These are phyloP conservation scores for Pichia paraexigua DNA, from an alignment of 805 yeast genomes.

Conservation along the genomic window DNA sequence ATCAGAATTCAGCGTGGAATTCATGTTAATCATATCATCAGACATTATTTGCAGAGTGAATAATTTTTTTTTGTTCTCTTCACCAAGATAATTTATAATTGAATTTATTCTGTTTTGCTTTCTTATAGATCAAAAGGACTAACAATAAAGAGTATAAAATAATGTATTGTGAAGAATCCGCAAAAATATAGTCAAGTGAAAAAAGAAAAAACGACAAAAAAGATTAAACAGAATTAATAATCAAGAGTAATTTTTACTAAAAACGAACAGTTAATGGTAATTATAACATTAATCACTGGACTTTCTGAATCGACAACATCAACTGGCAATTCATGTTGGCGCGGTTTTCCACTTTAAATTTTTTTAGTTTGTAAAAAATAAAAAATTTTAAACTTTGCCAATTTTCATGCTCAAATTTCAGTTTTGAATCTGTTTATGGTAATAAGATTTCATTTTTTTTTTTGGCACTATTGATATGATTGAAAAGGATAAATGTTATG, in stretches of 20 bases:
- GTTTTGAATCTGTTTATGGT: neutral
- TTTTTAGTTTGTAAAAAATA: neutral
- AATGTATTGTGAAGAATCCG: neutral
- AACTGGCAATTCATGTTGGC: neutral
- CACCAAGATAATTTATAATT: neutral
- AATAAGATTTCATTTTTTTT: neutral
- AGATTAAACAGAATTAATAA: neutral
- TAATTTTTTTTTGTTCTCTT: neutral
- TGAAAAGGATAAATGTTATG: too few relatives aligned
- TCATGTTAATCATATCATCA: neutral
- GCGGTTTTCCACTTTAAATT: neutral
- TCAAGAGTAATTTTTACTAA: neutral
- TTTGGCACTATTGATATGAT: too few relatives aligned
- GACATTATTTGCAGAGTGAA: neutral
- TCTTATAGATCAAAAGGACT: neutral
- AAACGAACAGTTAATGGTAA: neutral
- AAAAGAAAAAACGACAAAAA: neutral
- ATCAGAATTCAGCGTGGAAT: neutral
- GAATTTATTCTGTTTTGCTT: neutral
- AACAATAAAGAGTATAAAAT: neutral
- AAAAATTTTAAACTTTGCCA: neutral
- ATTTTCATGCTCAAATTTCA: constrained; percentile 1
- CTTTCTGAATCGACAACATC: neutral
- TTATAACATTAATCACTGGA: neutral
- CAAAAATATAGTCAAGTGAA: neutral